Percentiles rank a stretch among this genome's conserved stretches.
phyloP scores from a whole-genome alignment of 352 stramenopile species.

The Pythium volutum region DNA sequence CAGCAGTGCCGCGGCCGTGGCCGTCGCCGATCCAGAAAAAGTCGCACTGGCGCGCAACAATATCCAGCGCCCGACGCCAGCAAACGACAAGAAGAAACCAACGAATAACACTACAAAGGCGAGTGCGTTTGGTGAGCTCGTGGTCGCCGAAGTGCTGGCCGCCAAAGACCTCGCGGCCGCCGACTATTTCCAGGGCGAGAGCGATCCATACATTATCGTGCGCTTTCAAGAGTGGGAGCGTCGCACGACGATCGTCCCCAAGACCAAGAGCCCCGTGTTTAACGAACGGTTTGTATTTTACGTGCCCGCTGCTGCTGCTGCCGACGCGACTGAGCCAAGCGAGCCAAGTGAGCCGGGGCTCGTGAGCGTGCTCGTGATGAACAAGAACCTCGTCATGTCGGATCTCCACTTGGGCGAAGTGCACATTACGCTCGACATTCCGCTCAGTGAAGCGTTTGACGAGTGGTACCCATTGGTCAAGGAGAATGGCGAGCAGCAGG shows the following conservation, averaged over 20 bases:
- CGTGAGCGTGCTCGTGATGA: slow-evolving; percentile 49
- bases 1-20: slow-evolving; percentile 8
- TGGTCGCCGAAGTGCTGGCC: slow-evolving; percentile 64
- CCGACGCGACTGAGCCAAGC: too few relatives aligned
- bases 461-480: slow-evolving; percentile 71
- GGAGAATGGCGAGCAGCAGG: slow-evolving; percentile 53
- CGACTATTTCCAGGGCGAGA: slow-evolving; percentile 39
- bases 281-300: slow-evolving; percentile 80
- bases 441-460: slow-evolving; percentile 60
- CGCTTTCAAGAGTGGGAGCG: slow-evolving; percentile 36
- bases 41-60: slow-evolving; percentile 31
- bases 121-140: slow-evolving; percentile 59
- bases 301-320: slow-evolving; percentile 17
- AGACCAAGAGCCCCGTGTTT: slow-evolving; percentile 34
- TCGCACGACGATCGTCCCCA: slow-evolving; percentile 30
- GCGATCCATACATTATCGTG: slow-evolving; percentile 45
- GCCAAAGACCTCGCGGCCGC: slow-evolving; percentile 41
- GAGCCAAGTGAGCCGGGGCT: slow-evolving; percentile 35
- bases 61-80: slow-evolving; percentile 40
- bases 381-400: slow-evolving; percentile 36
- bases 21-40: slow-evolving; percentile 16
- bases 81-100: slow-evolving; percentile 8
- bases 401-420: slow-evolving; percentile 68
- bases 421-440: slow-evolving; percentile 61
- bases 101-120: slow-evolving; percentile 5